Percentiles rank a stretch among this genome's conserved stretches.
These are phyloP conservation scores for Penicillium angulare DNA, from an alignment of 495 filamentous ascomycete species.

Conservation along the genomic window DNA sequence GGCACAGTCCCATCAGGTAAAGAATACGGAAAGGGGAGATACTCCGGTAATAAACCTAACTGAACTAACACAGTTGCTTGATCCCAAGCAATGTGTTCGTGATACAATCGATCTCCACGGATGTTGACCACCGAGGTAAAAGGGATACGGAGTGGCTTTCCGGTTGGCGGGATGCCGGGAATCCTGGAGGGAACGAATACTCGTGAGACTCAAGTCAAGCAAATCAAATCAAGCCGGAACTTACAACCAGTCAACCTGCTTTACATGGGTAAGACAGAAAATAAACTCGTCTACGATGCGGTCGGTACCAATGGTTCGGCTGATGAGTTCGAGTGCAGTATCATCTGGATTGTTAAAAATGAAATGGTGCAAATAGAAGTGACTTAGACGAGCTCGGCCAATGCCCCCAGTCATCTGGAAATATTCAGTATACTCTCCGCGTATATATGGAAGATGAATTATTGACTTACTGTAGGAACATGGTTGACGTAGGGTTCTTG, in stretches of 20 bases:
- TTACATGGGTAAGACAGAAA: conserved; percentile 60
- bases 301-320: conserved; percentile 59
- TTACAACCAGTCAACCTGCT: conserved; percentile 64
- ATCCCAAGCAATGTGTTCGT: conserved; percentile 82
- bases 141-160: conserved; percentile 57
- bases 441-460: background rate
- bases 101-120: conserved; percentile 66
- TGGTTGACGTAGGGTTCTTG: conserved; percentile 53
- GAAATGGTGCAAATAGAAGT: conserved; percentile 68
- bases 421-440: background rate
- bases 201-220: background rate
- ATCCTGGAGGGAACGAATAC: conserved; percentile 66
- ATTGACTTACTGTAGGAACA: conserved; percentile 32
- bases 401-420: conserved; percentile 60
- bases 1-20: conserved; percentile 40
- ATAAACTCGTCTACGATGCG: conserved; percentile 54
- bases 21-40: conserved; percentile 54
- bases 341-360: conserved; percentile 63
- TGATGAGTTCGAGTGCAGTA: conserved; percentile 60
- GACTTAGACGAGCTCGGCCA: conserved; percentile 53
- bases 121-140: conserved; percentile 70
- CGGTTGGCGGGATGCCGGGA: conserved; percentile 67
- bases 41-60: conserved; percentile 63
- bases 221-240: background rate
- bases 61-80: conserved; percentile 70